Evolutionary conservation across 2,329 filamentous ascomycete species (phyloP), one percentile per base, ranked within the genome.

Genomic region (Stachybotrys elegans): DNA sequence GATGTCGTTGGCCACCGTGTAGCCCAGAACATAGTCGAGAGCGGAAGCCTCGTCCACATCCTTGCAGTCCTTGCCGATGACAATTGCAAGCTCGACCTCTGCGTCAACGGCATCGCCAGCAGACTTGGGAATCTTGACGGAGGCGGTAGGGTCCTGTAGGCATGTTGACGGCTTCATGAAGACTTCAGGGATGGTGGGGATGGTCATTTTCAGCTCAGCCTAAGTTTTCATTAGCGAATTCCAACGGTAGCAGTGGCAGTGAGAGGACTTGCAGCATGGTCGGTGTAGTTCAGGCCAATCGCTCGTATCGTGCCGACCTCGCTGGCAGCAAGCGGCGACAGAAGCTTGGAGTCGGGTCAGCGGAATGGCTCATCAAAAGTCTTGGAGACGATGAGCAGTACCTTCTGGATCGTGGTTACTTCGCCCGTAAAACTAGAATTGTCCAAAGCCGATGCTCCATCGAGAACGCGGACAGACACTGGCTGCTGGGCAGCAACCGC

Each of bases 1-100:
- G 6, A 85, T 73, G 55, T 85, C 81, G 61, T 84, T 85, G 53
- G 73, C 72, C 19, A 73, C 72, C 1, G 78, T 81, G 57, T 85
- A 85, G 22, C 81, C 81, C 2, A 84, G 72, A 5, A 85, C 70
- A 52, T 83, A 81, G 49, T 75, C 69, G 41, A 79, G 56, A 5
- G 79, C 78, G 22, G 82, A 71, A 1, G 65, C 68, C 51, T 80
- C 76, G 37, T 69, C 63, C 9, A 81, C 76, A 50, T 83, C 78
- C 67, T 70, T 58, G 61, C 68, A 65, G 12, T 65, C 57, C 50
- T 66, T 68, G 23, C 75, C 74, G 35, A 83, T 72, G 12, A 82
- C 67, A 22, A 81, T 70, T 12, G 71, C 76, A 41, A 83, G 67
- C 60, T 82, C 78, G 4, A 75, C 73, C 57, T 81, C 76, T 57